phyloP scores from a whole-genome alignment of 805 yeast species.

The Grigorovia humatica region DNA sequence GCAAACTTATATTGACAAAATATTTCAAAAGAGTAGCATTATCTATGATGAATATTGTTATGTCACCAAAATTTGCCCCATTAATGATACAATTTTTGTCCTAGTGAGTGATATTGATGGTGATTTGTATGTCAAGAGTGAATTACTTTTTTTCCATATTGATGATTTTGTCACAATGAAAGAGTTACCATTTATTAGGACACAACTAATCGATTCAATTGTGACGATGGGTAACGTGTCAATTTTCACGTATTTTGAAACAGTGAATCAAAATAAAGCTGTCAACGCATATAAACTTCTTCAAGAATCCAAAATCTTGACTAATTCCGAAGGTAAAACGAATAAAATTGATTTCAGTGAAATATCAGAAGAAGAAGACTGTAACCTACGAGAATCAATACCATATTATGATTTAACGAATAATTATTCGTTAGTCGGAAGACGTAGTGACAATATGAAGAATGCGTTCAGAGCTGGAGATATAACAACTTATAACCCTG shows the following conservation, averaged over 20 bases:
- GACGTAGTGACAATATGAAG: background rate
- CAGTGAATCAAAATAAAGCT: background rate
- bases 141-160: background rate
- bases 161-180: background rate
- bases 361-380: too few relatives aligned
- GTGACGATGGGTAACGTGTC: background rate
- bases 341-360: too few relatives aligned
- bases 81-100: background rate
- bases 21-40: background rate
- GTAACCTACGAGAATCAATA: background rate
- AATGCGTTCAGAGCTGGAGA: background rate
- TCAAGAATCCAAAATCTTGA: background rate
- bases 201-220: background rate
- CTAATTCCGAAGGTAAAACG: too few relatives aligned
- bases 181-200: background rate
- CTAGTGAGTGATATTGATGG: background rate
- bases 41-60: background rate
- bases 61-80: background rate
- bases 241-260: background rate
- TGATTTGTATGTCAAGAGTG: background rate
- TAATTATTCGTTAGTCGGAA: background rate
- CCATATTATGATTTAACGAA: background rate
- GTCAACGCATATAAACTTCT: background rate
- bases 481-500: background rate
- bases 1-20: background rate